These are phyloP conservation scores for Aspergillus costaricaensis DNA, from an alignment of 2,329 filamentous ascomycete species.

Conservation along the genomic window DNA sequence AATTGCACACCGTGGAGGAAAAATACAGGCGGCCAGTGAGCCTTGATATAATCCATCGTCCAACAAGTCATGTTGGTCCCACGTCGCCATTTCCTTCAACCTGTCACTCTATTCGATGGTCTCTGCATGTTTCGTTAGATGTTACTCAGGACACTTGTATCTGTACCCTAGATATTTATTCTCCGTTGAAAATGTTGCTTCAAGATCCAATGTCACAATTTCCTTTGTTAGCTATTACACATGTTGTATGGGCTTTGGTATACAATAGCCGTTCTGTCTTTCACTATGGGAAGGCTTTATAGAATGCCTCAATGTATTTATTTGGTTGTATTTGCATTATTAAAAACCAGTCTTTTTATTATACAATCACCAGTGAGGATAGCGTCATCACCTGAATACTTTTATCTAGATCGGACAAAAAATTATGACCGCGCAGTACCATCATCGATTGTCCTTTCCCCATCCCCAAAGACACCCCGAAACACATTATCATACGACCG, in stretches of 20 bases:
- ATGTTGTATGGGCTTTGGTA: slow-evolving; percentile 1
- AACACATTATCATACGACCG: slow-evolving; percentile 64
- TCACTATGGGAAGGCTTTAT: background rate
- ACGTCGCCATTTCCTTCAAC: slow-evolving; percentile 26
- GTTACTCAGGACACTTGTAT: slow-evolving; percentile 43
- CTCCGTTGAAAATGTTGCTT: slow-evolving; percentile 41
- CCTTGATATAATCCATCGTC: slow-evolving; percentile 29
- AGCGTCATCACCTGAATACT: background rate
- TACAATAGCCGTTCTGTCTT: background rate
- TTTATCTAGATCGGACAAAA: background rate
- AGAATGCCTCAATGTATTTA: slow-evolving; percentile 1
- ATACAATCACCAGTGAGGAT: no score
- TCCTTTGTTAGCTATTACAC: slow-evolving; percentile 34
- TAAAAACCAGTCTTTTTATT: no score
- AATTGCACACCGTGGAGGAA: slow-evolving; percentile 33
- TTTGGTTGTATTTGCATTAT: no score
- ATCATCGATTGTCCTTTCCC: slow-evolving; percentile 63
- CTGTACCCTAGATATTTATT: slow-evolving; percentile 48
- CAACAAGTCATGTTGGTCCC: slow-evolving; percentile 25
- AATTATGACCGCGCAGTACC: background rate
- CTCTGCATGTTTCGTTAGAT: slow-evolving; percentile 42
- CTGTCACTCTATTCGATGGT: slow-evolving; percentile 33
- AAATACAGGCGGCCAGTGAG: slow-evolving; percentile 25
- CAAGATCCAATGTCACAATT: slow-evolving; percentile 42
- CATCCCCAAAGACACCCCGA: slow-evolving; percentile 76